Conservation (phyloP, 441 rosid genomes). For the Brassica hybrid region DNA sequence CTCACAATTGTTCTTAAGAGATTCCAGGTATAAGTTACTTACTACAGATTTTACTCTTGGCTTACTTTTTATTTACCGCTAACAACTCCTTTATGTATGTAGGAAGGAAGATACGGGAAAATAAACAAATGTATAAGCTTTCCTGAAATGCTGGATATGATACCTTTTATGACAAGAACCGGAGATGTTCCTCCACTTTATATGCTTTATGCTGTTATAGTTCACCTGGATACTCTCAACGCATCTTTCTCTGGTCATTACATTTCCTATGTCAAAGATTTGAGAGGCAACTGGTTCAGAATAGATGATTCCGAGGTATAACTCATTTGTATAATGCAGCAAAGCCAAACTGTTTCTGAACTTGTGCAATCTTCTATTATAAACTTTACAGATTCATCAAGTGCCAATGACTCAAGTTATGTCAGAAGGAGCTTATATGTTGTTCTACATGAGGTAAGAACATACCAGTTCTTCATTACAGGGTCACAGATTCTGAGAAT, state of each 20-base stretch:
- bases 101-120: conserved; percentile 89
- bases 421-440: conserved; percentile 93
- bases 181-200: conserved; percentile 80
- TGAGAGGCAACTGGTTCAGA: conserved; percentile 80
- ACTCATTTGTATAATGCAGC: too few species aligned
- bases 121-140: conserved; percentile 78
- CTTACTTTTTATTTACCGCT: too few species aligned
- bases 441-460: conserved; percentile 76
- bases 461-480: background rate
- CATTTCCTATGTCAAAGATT: conserved; percentile 75
- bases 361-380: too few species aligned
- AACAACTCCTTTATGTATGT: too few species aligned
- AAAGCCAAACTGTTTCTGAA: conserved; percentile 10
- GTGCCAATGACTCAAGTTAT: conserved; percentile 84
- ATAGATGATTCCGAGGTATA: conserved; percentile 90
- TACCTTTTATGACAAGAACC: conserved; percentile 77
- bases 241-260: conserved; percentile 92
- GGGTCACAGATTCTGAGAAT: too few species aligned
- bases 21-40: too few species aligned
- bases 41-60: too few species aligned
- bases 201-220: conserved; percentile 79
- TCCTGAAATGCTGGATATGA: conserved; percentile 88
- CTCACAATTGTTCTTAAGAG: conserved; percentile 90
- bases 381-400: conserved; percentile 60
- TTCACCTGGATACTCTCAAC: conserved; percentile 86